Base-by-base conservation (phyloP, 192 early-diverging fungal genomes). In the Coemansia sp. region DNA sequence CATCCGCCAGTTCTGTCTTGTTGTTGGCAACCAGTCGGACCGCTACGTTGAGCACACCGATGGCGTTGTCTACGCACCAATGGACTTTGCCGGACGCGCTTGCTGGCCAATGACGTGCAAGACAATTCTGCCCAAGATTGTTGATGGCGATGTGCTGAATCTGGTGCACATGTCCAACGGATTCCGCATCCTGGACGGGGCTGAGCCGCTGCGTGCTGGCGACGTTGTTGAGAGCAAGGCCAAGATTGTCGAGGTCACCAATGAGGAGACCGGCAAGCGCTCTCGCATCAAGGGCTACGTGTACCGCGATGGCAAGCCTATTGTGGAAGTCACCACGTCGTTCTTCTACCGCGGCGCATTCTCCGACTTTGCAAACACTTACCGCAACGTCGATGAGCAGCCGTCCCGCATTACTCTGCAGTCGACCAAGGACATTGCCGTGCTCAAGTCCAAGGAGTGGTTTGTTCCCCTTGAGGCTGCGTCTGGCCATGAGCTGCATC, bases 331-430 rank as follows among this genome's bases (percentile, higher is more conserved):
- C 49, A 91, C 91, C 44, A 89, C 86, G 54, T 88, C 89, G 63
- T 98, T 98, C 88, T 88, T 98, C 84, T 95, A 94, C 87, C 91
- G 96, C 74, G 96, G 96, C 42, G 75, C 76, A 48, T 98, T 95
- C 64, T 84, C 83, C 44, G 96, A 98, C 75, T 96, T 89, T 80
- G 87, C 93, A 25, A 90, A 93, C 84, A 91, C 92, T 12, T 98
- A 95, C 86, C 89, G 90, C 70, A 87, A 89, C 62, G 88, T 90
- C 49, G 87, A 87, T 17, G 96, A 98, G 78, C 88, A 91, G 59
- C 90, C 94, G 17, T 85, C 92, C 70, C 81, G 92, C 70, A 82
- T 97, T 57, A 87, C 86, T 32, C 83, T 98, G 46, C 74, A 81
- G 11, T 84, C 87, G 46, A 84, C 86, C 67, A 93, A 94, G 86